Evolutionary conservation across 2,329 filamentous ascomycete species (phyloP).

Genomic region (Apiospora marii): DNA sequence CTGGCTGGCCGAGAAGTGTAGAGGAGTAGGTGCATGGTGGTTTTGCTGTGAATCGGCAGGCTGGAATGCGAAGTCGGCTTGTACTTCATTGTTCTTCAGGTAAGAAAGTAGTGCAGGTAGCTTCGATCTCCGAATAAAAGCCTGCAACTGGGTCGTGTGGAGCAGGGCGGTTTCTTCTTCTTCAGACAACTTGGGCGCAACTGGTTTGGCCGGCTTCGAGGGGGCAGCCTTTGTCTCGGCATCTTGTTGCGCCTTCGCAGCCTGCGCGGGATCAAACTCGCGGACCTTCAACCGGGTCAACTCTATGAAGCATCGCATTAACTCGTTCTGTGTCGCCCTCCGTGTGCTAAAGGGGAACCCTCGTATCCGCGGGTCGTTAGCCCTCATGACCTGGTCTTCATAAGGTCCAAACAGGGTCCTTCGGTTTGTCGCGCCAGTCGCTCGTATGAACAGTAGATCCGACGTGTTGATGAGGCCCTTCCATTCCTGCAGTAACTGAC

Average conservation of each 20-base stretch:
- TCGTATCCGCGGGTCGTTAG: conserved; percentile 81
- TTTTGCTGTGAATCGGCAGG: conserved; percentile 72
- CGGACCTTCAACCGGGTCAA: conserved; percentile 88
- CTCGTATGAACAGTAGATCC: conserved; percentile 86
- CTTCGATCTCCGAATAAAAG: conserved; percentile 88
- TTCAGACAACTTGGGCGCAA: conserved; percentile 73
- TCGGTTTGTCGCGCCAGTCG: conserved; percentile 85
- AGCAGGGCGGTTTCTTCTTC: conserved; percentile 84
- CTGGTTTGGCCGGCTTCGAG: conserved; percentile 56
- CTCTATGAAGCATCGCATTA: conserved; percentile 94
- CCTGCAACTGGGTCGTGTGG: conserved; percentile 89
- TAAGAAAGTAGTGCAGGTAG: conserved; percentile 87
- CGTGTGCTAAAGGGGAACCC: conserved; percentile 94
- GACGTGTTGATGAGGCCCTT: conserved; percentile 83
- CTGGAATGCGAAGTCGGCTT: conserved; percentile 77
- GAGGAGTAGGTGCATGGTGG: conserved; percentile 80
- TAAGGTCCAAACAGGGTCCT: conserved; percentile 91
- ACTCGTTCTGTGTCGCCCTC: conserved; percentile 89
- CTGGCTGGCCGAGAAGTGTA: conserved; percentile 85
- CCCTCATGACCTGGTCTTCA: conserved; percentile 82
- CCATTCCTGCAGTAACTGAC: conserved; percentile 84
- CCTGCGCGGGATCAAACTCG: conserved; percentile 74
- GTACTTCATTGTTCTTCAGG: conserved; percentile 76
- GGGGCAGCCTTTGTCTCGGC: conserved; percentile 46
- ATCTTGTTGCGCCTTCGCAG: conserved; percentile 54